Evolutionary conservation across 305 asterid species (phyloP).

Genomic region (Withania somnifera): DNA sequence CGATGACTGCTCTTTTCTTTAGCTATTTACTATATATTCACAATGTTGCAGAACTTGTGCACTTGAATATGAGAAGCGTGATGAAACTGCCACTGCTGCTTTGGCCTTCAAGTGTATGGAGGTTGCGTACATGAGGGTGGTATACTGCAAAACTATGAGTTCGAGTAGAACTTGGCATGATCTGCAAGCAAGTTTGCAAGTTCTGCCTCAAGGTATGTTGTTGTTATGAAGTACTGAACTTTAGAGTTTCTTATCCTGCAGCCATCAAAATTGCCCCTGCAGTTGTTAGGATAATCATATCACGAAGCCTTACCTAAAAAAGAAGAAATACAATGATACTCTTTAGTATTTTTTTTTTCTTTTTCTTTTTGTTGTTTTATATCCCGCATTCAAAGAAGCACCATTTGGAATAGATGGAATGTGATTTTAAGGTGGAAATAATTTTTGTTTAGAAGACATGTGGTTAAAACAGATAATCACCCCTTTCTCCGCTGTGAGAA

Average conservation of each 20-base stretch:
- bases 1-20: conserved; percentile 9
- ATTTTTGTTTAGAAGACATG: not conserved
- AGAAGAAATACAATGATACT: too few relatives aligned
- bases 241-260: not conserved
- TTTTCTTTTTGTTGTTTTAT: too few relatives aligned
- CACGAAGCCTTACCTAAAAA: not conserved
- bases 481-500: not conserved
- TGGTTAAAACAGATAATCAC: not conserved
- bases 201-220: conserved; percentile 39
- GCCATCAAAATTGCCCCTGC: not conserved
- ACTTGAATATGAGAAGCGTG: conserved; percentile 53
- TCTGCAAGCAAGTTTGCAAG: conserved; percentile 62
- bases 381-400: not conserved
- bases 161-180: conserved; percentile 47
- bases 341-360: too few relatives aligned
- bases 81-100: conserved; percentile 74
- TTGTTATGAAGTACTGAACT: not conserved
- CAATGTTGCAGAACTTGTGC: conserved; percentile 66
- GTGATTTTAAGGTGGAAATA: not conserved
- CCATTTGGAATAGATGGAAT: not conserved
- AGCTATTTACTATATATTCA: conserved; percentile 13
- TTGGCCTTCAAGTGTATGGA: conserved; percentile 89
- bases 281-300: not conserved
- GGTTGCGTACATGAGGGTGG: conserved; percentile 72
- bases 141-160: conserved; percentile 55